phyloP scores from a whole-genome alignment of 257 asterid species.

The Solanum sitiens region DNA sequence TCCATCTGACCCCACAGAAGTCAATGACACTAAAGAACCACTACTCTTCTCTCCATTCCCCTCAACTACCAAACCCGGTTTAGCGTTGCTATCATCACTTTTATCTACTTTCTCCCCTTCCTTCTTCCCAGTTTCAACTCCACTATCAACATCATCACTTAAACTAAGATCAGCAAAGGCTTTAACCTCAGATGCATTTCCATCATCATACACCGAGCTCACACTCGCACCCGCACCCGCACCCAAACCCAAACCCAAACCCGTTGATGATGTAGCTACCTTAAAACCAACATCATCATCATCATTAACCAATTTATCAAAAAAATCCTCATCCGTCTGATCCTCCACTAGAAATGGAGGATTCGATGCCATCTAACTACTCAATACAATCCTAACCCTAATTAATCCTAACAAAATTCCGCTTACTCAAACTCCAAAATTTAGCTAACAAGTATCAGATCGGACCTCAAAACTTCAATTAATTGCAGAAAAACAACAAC shows the following conservation, averaged over 20 bases:
- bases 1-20: constrained; percentile 28
- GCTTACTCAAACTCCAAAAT: neutral
- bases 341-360: constrained; percentile 98
- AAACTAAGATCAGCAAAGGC: constrained; percentile 66
- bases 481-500: neutral
- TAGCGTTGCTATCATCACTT: neutral
- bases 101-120: constrained; percentile 7
- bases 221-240: neutral
- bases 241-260: neutral
- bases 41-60: constrained; percentile 17
- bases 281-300: constrained; percentile 57
- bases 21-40: constrained; percentile 18
- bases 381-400: neutral
- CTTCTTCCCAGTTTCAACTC: constrained; percentile 13
- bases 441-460: neutral
- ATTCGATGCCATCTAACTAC: constrained; percentile 3
- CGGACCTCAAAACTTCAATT: neutral
- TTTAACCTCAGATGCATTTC: constrained; percentile 46
- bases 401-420: neutral
- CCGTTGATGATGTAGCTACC: constrained; percentile 17
- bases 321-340: constrained; percentile 89
- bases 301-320: constrained; percentile 81
- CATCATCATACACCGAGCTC: constrained; percentile 23
- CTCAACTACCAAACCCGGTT: neutral
- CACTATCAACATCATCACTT: constrained; percentile 28